Conservation (phyloP, 1,284 basidiomycete species). For the Ustilago xerochloae region DNA sequence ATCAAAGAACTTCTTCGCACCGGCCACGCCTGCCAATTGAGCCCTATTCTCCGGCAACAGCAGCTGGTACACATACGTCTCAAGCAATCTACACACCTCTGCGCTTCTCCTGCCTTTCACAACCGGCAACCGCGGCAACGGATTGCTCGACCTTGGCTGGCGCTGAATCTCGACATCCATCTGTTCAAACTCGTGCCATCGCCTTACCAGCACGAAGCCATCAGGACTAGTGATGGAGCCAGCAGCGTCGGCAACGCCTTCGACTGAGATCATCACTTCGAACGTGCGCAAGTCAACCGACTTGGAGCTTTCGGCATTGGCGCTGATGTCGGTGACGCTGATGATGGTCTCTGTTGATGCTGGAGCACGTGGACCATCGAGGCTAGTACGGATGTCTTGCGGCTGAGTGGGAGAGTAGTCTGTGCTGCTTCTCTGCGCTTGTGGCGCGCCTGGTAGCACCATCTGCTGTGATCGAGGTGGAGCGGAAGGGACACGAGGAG, state of each 20-base stretch:
- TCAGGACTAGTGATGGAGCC: constrained; percentile 27
- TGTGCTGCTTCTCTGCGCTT: constrained; percentile 5
- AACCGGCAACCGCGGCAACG: constrained; percentile 45
- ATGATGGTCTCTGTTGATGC: constrained; percentile 13
- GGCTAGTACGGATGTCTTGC: constrained; percentile 5
- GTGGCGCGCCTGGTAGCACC: constrained; percentile 12
- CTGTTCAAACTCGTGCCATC: constrained; percentile 63
- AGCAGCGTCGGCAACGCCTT: constrained; percentile 27
- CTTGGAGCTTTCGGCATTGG: constrained; percentile 46
- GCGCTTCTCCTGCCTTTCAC: constrained; percentile 48
- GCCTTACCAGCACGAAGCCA: constrained; percentile 61
- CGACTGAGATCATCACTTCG: constrained; percentile 64
- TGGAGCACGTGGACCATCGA: background rate
- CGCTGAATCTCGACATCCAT: constrained; percentile 57
- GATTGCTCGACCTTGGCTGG: constrained; percentile 38
- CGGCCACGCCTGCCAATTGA: constrained; percentile 21
- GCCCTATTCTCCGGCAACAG: constrained; percentile 32
- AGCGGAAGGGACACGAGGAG: constrained; percentile 36
- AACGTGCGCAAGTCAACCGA: constrained; percentile 52
- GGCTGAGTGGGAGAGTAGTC: background rate
- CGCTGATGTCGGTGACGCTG: constrained; percentile 59
- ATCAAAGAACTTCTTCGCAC: constrained; percentile 59
- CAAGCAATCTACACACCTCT: constrained; percentile 45
- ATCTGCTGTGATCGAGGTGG: constrained; percentile 32
- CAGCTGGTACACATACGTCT: constrained; percentile 52